Percentiles rank a stretch among this genome's conserved stretches.
Conservation (phyloP, 2,329 filamentous ascomycete genomes). For the Cadophora sp. region DNA sequence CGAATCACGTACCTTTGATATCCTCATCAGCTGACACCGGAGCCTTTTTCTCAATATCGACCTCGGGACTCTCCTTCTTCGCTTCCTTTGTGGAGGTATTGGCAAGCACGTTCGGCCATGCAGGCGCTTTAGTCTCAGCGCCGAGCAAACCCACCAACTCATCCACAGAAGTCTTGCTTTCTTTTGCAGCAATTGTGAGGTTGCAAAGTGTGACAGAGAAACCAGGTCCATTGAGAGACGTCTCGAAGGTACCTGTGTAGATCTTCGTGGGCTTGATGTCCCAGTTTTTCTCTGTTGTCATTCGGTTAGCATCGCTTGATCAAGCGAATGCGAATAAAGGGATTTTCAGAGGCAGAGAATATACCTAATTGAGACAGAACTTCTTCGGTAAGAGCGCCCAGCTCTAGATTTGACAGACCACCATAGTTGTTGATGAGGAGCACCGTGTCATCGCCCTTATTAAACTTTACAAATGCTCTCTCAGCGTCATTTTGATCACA, state of each 20-base stretch:
- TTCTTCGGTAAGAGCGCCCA: conserved; percentile 56
- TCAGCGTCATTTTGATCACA: conserved; percentile 54
- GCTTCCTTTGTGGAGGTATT: conserved; percentile 35
- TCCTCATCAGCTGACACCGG: conserved; percentile 32
- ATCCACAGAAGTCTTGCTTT: conserved; percentile 33
- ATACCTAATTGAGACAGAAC: conserved; percentile 47
- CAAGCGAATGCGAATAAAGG: background rate
- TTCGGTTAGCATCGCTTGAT: background rate
- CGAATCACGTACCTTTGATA: conserved; percentile 28
- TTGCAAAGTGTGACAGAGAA: conserved; percentile 63
- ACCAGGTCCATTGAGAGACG: conserved; percentile 60
- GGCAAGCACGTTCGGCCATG: conserved; percentile 39
- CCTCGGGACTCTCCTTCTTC: conserved; percentile 14
- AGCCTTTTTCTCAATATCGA: conserved; percentile 35
- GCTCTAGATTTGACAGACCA: conserved; percentile 62
- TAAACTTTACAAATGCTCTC: conserved; percentile 56
- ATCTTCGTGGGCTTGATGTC: conserved; percentile 54
- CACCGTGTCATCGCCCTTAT: conserved; percentile 52
- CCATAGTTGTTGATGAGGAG: conserved; percentile 66
- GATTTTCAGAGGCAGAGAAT: background rate
- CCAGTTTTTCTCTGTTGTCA: conserved; percentile 50
- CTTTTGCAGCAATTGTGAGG: conserved; percentile 47
- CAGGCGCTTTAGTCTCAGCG: conserved; percentile 54
- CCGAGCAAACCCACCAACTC: conserved; percentile 57
- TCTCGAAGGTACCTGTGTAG: conserved; percentile 56